Conservation (phyloP, 179 eudicot species). For the Heliamphora pulchella region DNA sequence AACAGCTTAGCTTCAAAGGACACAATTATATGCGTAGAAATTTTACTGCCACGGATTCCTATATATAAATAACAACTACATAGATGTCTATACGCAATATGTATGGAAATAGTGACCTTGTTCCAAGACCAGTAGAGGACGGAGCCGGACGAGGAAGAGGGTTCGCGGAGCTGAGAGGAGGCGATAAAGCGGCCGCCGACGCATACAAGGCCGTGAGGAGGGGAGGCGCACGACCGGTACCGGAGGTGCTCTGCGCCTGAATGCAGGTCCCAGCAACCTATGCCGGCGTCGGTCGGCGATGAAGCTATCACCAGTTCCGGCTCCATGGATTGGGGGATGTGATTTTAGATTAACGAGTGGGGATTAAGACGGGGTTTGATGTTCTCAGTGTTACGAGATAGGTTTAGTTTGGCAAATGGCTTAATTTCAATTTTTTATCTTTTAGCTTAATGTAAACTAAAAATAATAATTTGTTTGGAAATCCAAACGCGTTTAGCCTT, state of each 20-base stretch:
- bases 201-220: constrained; percentile 61
- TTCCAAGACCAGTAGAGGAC: constrained; percentile 83
- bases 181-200: constrained; percentile 67
- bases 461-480: too few relatives aligned
- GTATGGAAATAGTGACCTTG: constrained; percentile 38
- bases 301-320: constrained; percentile 56
- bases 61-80: background rate
- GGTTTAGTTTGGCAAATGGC: too few relatives aligned
- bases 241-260: constrained; percentile 57
- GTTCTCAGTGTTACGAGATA: too few relatives aligned
- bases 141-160: constrained; percentile 58
- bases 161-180: constrained; percentile 59
- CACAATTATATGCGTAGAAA: too few relatives aligned
- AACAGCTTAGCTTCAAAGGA: constrained; percentile 10
- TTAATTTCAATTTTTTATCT: too few relatives aligned
- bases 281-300: constrained; percentile 59
- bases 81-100: background rate
- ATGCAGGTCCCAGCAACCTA: constrained; percentile 68
- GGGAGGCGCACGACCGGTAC: constrained; percentile 53
- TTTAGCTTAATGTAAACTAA: too few relatives aligned
- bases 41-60: background rate
- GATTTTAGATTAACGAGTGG: background rate
- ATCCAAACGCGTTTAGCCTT: too few relatives aligned
- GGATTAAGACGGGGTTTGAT: background rate
- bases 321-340: constrained; percentile 23